These are phyloP conservation scores for Botryobasidium botryosum DNA, from an alignment of 768 basidiomycete species.

Conservation along the genomic window DNA sequence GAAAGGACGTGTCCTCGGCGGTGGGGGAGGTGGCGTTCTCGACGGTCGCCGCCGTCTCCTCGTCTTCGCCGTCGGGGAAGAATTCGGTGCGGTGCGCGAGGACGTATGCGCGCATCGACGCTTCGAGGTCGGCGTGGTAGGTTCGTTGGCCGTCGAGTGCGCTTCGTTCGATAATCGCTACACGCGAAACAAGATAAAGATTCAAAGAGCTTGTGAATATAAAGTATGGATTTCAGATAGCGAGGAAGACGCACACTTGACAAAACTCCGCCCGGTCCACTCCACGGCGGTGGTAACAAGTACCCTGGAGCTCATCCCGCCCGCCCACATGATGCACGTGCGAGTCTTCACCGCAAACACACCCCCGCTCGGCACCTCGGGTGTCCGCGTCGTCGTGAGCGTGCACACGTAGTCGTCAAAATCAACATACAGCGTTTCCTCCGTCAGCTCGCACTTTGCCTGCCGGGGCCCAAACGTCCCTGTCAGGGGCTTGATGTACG, in stretches of 20 bases:
- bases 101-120: slow-evolving; percentile 77
- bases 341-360: slow-evolving; percentile 88
- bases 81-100: slow-evolving; percentile 81
- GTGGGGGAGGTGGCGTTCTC: not conserved
- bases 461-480: slow-evolving; percentile 83
- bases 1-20: not conserved
- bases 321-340: slow-evolving; percentile 93
- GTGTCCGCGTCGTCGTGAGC: slow-evolving; percentile 79
- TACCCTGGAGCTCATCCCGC: slow-evolving; percentile 54
- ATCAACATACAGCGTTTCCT: slow-evolving; percentile 66
- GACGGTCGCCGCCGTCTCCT: slow-evolving; percentile 19
- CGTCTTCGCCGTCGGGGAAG: slow-evolving; percentile 54
- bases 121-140: slow-evolving; percentile 71
- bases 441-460: slow-evolving; percentile 88
- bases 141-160: slow-evolving; percentile 82
- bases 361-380: slow-evolving; percentile 87
- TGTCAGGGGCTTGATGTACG: slow-evolving; percentile 87
- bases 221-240: not conserved
- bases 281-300: slow-evolving; percentile 84
- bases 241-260: slow-evolving; percentile 47
- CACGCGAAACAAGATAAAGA: too few species aligned
- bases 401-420: slow-evolving; percentile 70
- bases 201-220: not conserved
- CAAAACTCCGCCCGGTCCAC: slow-evolving; percentile 93
- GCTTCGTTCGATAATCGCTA: slow-evolving; percentile 87